phyloP scores from a whole-genome alignment of 768 basidiomycete genomes.

The Mrakia frigida region DNA sequence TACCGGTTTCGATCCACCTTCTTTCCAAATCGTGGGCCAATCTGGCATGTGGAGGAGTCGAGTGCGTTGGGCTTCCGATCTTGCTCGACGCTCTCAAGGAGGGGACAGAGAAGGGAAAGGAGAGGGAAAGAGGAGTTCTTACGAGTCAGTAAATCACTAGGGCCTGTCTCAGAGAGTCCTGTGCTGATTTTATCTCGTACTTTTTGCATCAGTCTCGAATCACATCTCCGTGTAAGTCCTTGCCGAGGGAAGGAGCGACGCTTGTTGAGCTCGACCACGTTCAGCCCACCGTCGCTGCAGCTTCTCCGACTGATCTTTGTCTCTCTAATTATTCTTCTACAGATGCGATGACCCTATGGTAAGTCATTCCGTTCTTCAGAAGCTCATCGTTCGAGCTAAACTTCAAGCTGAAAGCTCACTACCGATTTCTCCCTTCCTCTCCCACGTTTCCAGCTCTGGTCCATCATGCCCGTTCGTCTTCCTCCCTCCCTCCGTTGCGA shows the following conservation, averaged over 20 bases:
- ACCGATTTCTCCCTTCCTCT: too few relatives aligned
- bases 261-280: neutral
- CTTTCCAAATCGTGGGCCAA: conserved; percentile 13
- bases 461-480: conserved; percentile 15
- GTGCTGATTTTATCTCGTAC: neutral
- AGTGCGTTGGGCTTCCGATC: conserved; percentile 8
- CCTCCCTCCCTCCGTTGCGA: neutral
- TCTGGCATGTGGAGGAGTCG: conserved; percentile 15
- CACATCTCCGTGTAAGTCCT: conserved; percentile 26
- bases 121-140: conserved; percentile 21
- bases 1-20: conserved; percentile 12
- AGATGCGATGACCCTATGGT: conserved; percentile 16
- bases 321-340: neutral
- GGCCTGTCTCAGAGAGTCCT: too few relatives aligned
- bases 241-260: neutral
- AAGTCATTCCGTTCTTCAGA: neutral
- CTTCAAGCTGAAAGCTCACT: neutral
- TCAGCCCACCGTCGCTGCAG: neutral
- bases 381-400: too few relatives aligned
- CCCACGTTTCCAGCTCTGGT: conserved; percentile 9
- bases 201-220: conserved; percentile 12
- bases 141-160: neutral
- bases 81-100: conserved; percentile 25
- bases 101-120: neutral
- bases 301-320: neutral